A percentile compares a stretch with the other conserved stretches of the same genome.
Conservation (phyloP, 106 monocot genomes). For the Allium fistulosum region DNA sequence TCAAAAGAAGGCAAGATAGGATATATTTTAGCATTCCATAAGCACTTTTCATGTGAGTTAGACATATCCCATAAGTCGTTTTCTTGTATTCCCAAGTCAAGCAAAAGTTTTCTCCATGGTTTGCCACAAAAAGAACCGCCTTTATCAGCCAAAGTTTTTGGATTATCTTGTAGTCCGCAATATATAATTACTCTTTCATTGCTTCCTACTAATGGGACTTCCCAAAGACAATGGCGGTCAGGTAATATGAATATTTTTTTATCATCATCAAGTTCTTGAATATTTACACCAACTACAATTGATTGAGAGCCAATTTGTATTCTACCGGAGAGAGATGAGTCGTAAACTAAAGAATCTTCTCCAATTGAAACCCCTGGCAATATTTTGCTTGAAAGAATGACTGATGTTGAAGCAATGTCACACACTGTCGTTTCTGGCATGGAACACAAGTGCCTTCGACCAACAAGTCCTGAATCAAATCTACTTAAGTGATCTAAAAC, state of each 20-base stretch:
- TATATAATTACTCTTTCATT: constrained; percentile 47
- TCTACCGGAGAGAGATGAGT: constrained; percentile 78
- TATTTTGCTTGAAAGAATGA: constrained; percentile 88
- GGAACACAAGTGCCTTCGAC: constrained; percentile 74
- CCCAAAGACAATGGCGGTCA: constrained; percentile 86
- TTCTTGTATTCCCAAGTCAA: constrained; percentile 62
- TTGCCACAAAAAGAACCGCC: constrained; percentile 90
- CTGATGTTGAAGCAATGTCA: constrained; percentile 85
- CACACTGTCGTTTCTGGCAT: constrained; percentile 80
- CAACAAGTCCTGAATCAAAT: constrained; percentile 54
- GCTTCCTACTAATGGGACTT: constrained; percentile 68
- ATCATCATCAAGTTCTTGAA: constrained; percentile 15
- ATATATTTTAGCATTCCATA: constrained; percentile 90
- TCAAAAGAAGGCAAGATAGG: constrained; percentile 43
- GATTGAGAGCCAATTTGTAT: constrained; percentile 83
- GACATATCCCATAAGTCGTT: constrained; percentile 58
- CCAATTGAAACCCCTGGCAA: constrained; percentile 80
- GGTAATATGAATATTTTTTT: constrained; percentile 44
- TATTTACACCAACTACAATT: constrained; percentile 81
- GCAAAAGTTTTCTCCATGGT: constrained; percentile 80
- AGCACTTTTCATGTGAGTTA: constrained; percentile 31
- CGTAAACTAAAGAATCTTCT: constrained; percentile 87
- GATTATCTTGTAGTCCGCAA: constrained; percentile 95
- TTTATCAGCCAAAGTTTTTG: constrained; percentile 44
- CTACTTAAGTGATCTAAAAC: constrained; percentile 84